These are phyloP conservation scores for Lagenaria siceraria DNA, from an alignment of 306 rosid genomes.

Conservation along the genomic window DNA sequence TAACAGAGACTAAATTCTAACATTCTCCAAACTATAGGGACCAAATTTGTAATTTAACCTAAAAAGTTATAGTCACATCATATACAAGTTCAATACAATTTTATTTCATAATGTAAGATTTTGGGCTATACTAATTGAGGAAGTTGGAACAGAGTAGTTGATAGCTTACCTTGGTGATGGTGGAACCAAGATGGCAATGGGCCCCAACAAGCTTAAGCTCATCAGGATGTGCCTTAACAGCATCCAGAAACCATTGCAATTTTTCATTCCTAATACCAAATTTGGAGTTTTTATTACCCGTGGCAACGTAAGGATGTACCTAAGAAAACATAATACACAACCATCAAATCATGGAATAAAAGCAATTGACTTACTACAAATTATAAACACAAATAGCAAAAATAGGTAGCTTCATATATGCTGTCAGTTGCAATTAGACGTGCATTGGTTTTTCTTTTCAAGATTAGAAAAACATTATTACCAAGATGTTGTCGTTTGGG, in stretches of 20 bases:
- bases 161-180: slow-evolving; percentile 71
- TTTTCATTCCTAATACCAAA: slow-evolving; percentile 93
- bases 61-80: too few relatives aligned
- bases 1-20: too few relatives aligned
- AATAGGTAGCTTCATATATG: background rate
- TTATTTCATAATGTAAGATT: background rate
- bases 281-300: slow-evolving; percentile 94
- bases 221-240: slow-evolving; percentile 59
- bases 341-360: background rate
- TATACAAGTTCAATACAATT: background rate
- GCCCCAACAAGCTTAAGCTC: slow-evolving; percentile 93
- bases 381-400: background rate
- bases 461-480: background rate
- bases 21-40: too few relatives aligned
- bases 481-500: background rate
- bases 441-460: background rate
- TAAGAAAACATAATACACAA: background rate
- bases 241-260: slow-evolving; percentile 92
- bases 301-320: slow-evolving; percentile 96
- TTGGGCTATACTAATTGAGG: background rate
- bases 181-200: slow-evolving; percentile 96
- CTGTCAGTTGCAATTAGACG: background rate
- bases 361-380: background rate
- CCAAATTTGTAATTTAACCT: too few relatives aligned
- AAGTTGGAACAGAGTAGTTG: background rate